These are phyloP conservation scores for Candida insectorum DNA, from an alignment of 805 yeast genomes.

Conservation along the genomic window DNA sequence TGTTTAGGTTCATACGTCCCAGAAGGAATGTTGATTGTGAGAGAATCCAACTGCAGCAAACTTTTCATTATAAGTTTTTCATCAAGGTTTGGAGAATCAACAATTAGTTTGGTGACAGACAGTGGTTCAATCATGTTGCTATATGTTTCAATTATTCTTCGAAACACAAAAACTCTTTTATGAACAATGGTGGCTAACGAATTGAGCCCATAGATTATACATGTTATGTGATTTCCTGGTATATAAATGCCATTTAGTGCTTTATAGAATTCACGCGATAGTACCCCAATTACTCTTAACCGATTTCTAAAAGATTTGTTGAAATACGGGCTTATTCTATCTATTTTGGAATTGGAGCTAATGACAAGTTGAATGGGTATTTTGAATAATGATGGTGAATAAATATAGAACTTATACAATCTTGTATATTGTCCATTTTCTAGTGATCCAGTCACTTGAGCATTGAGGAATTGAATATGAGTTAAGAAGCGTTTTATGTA, in stretches of 20 bases:
- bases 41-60: no score
- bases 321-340: no score
- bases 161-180: no score
- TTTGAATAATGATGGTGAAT: slow-evolving; percentile 7
- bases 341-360: neutral
- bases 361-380: slow-evolving; percentile 2
- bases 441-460: slow-evolving; percentile 13
- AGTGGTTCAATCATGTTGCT: no score
- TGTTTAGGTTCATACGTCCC: no score
- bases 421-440: slow-evolving; percentile 10
- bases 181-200: slow-evolving; percentile 25
- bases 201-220: slow-evolving; percentile 28
- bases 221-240: slow-evolving; percentile 23
- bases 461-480: slow-evolving; percentile 13
- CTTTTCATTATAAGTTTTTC: no score
- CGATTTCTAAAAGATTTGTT: neutral
- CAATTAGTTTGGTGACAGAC: no score
- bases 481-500: slow-evolving; percentile 25
- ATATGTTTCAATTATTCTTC: no score
- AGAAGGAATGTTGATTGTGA: no score
- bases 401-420: slow-evolving; percentile 10
- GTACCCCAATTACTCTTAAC: slow-evolving; percentile 2
- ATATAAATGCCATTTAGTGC: slow-evolving; percentile 21
- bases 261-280: slow-evolving; percentile 21
- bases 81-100: no score